A percentile compares a stretch with the other conserved stretches of the same genome.
These are phyloP conservation scores for Pachysandra terminalis DNA, from an alignment of 164 flowering plant genomes.

Conservation along the genomic window DNA sequence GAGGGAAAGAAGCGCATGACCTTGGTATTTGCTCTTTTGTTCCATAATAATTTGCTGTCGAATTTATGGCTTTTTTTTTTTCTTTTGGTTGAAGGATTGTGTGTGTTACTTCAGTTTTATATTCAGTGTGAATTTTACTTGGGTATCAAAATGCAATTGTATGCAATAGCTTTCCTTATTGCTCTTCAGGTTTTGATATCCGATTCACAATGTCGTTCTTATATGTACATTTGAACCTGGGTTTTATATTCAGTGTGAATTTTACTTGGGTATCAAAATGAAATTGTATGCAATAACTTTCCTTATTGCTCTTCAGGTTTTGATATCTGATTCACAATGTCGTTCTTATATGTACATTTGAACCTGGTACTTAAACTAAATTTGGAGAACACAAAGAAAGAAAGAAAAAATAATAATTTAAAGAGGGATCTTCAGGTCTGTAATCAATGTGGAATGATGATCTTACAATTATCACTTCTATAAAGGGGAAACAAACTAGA, in stretches of 20 bases:
- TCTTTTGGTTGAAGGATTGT: neutral
- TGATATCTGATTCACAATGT: no score
- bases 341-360: no score
- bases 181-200: no score
- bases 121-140: neutral
- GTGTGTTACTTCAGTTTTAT: neutral
- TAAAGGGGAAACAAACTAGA: no score
- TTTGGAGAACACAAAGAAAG: no score
- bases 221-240: no score
- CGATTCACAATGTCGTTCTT: no score
- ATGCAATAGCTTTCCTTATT: neutral
- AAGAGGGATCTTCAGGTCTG: neutral
- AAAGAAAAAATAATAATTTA: no score
- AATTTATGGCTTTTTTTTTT: neutral
- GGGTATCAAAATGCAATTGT: neutral
- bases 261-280: neutral
- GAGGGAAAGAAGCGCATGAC: constrained; percentile 92
- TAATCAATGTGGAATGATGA: neutral
- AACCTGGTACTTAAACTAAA: no score
- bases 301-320: no score
- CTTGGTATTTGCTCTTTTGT: constrained; percentile 44
- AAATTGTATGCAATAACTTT: neutral
- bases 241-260: neutral
- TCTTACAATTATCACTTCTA: no score
- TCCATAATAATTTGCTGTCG: neutral